phyloP scores from a whole-genome alignment of 352 stramenopile species.

The Globisporangium cylindrosporum region DNA sequence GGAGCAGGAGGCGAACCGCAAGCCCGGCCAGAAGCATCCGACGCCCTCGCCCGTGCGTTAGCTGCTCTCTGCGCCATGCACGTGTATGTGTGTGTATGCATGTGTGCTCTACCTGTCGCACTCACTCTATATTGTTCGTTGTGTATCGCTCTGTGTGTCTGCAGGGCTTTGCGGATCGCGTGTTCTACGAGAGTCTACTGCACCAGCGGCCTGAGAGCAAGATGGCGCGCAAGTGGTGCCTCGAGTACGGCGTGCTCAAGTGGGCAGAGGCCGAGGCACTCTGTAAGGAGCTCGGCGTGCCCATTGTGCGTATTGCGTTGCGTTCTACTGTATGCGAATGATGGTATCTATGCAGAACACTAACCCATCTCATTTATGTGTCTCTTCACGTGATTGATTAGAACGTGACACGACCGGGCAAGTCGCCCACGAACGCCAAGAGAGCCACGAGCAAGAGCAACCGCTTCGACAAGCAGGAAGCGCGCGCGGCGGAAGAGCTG shows the following conservation, averaged over 20 bases:
- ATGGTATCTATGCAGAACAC: constrained; percentile 9
- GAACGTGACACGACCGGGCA: constrained; percentile 50
- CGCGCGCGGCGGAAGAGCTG: constrained; percentile 48
- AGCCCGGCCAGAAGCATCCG: constrained; percentile 86
- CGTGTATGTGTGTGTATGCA: not conserved
- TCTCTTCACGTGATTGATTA: constrained; percentile 11
- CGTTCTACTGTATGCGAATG: not conserved
- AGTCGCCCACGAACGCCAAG: constrained; percentile 37
- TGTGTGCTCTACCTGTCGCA: not conserved
- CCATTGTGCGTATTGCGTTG: constrained; percentile 37
- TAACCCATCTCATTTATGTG: not conserved
- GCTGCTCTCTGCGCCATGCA: no score
- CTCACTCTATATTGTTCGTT: not conserved
- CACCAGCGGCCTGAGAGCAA: constrained; percentile 79
- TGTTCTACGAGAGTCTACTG: constrained; percentile 90
- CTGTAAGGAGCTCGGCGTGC: constrained; percentile 69
- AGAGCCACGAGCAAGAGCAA: constrained; percentile 25
- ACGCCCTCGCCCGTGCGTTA: constrained; percentile 66
- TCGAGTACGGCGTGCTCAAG: constrained; percentile 89
- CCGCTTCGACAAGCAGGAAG: constrained; percentile 41
- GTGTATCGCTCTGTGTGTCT: not conserved
- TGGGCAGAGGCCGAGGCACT: constrained; percentile 78
- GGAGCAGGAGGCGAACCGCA: constrained; percentile 86
- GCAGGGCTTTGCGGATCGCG: constrained; percentile 83
- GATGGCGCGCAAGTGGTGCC: constrained; percentile 90